Conservation (phyloP, 352 stramenopile genomes). For the Phytophthora palmivora region DNA sequence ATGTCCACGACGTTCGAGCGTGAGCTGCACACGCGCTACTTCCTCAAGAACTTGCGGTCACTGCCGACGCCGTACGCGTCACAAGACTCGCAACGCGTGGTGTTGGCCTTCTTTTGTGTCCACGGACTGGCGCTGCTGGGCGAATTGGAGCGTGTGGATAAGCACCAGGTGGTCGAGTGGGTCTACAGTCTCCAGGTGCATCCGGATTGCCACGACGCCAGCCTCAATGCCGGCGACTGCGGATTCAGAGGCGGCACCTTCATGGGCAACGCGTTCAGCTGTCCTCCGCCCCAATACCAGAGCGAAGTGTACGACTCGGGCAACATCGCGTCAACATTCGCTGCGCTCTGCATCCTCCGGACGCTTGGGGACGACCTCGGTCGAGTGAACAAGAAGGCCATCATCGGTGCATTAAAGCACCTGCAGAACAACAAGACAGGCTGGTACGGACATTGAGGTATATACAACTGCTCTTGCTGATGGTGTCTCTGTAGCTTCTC, state of each 20-base stretch:
- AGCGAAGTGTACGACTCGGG: conserved; percentile 82
- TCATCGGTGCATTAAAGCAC: conserved; percentile 64
- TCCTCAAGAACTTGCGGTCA: conserved; percentile 77
- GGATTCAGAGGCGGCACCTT: conserved; percentile 76
- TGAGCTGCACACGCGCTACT: conserved; percentile 83
- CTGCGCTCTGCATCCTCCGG: conserved; percentile 81
- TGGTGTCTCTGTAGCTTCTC: conserved; percentile 60
- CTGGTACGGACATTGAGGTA: conserved; percentile 40
- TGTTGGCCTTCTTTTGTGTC: conserved; percentile 88
- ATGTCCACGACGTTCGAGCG: conserved; percentile 57
- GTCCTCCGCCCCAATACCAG: conserved; percentile 54
- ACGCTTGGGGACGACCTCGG: conserved; percentile 87
- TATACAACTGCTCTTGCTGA: conserved; percentile 2
- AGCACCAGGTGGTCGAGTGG: conserved; percentile 83
- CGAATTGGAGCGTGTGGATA: conserved; percentile 77
- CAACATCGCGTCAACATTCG: conserved; percentile 89
- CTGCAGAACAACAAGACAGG: conserved; percentile 82
- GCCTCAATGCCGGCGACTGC: conserved; percentile 75
- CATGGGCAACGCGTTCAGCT: conserved; percentile 70
- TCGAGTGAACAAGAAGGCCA: conserved; percentile 74
- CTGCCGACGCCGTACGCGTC: conserved; percentile 78
- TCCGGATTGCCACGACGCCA: conserved; percentile 65
- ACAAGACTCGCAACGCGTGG: conserved; percentile 84
- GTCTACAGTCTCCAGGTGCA: conserved; percentile 87
- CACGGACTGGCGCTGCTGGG: conserved; percentile 83